A percentile compares a stretch with the other conserved stretches of the same genome.
These are phyloP conservation scores for Bryoglossum gracile DNA, from an alignment of 495 filamentous ascomycete genomes.

Conservation along the genomic window DNA sequence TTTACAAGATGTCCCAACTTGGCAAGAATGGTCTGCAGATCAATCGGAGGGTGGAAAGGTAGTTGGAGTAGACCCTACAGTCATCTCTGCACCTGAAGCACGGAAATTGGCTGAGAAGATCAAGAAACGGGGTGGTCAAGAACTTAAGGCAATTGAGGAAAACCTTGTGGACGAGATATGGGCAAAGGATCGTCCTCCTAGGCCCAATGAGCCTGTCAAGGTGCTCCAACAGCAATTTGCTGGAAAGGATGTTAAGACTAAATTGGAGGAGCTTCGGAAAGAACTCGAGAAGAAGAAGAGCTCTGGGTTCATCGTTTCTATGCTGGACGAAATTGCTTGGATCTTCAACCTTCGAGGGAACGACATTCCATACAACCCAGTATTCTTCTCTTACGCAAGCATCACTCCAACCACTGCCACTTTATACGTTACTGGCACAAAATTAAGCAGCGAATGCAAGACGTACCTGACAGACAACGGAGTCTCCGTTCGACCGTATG, in stretches of 20 bases:
- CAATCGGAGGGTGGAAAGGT: constrained; percentile 77
- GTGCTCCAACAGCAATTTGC: constrained; percentile 65
- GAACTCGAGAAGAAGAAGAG: constrained; percentile 89
- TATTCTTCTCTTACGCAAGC: constrained; percentile 96
- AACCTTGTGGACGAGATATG: constrained; percentile 89
- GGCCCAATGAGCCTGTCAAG: constrained; percentile 68
- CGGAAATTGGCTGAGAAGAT: constrained; percentile 82
- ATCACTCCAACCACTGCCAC: constrained; percentile 76
- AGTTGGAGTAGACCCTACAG: constrained; percentile 85
- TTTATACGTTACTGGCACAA: constrained; percentile 76
- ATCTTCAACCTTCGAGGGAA: constrained; percentile 92
- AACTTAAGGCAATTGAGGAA: constrained; percentile 60
- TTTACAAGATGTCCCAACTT: constrained; percentile 86
- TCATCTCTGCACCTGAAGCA: constrained; percentile 79
- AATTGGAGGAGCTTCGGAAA: constrained; percentile 80
- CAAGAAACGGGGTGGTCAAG: constrained; percentile 75
- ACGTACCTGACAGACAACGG: constrained; percentile 61
- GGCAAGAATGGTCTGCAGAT: constrained; percentile 94
- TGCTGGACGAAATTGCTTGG: constrained; percentile 98
- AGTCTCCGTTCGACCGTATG: constrained; percentile 76
- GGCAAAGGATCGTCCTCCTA: constrained; percentile 63
- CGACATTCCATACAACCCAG: constrained; percentile 97
- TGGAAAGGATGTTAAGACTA: constrained; percentile 76
- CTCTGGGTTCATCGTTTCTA: constrained; percentile 81
- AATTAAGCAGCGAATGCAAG: constrained; percentile 62